These are phyloP conservation scores for Penicillium coffeae DNA, from an alignment of 495 filamentous ascomycete species.

Conservation along the genomic window DNA sequence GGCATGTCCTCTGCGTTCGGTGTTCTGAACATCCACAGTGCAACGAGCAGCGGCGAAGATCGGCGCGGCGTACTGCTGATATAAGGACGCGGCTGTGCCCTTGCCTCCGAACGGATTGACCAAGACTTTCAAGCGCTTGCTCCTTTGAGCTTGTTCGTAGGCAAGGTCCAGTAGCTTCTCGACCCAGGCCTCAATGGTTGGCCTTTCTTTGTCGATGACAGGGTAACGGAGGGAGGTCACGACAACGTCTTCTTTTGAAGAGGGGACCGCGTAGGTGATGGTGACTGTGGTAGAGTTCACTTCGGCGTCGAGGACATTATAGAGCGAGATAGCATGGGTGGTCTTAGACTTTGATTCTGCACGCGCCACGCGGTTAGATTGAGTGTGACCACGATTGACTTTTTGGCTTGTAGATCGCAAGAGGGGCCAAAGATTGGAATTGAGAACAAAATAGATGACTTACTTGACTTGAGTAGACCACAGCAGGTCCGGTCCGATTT, in stretches of 20 bases:
- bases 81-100: constrained; percentile 70
- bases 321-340: constrained; percentile 63
- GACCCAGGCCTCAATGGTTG: constrained; percentile 56
- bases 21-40: constrained; percentile 69
- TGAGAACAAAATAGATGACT: too few relatives aligned
- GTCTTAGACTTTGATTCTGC: constrained; percentile 22
- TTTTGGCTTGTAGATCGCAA: not conserved
- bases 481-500: constrained; percentile 37
- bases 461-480: constrained; percentile 35
- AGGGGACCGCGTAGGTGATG: constrained; percentile 67
- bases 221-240: constrained; percentile 58
- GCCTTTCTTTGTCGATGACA: constrained; percentile 49
- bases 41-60: constrained; percentile 81
- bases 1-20: constrained; percentile 71
- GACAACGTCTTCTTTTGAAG: constrained; percentile 53
- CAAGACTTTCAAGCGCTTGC: constrained; percentile 77
- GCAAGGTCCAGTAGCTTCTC: constrained; percentile 59
- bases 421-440: not conserved
- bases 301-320: constrained; percentile 82
- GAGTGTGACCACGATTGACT: not conserved
- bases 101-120: constrained; percentile 90
- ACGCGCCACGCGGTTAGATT: not conserved
- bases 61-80: constrained; percentile 71
- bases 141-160: constrained; percentile 67
- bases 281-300: constrained; percentile 55